phyloP scores from a whole-genome alignment of 768 basidiomycete genomes.

The Lactarius vividus region DNA sequence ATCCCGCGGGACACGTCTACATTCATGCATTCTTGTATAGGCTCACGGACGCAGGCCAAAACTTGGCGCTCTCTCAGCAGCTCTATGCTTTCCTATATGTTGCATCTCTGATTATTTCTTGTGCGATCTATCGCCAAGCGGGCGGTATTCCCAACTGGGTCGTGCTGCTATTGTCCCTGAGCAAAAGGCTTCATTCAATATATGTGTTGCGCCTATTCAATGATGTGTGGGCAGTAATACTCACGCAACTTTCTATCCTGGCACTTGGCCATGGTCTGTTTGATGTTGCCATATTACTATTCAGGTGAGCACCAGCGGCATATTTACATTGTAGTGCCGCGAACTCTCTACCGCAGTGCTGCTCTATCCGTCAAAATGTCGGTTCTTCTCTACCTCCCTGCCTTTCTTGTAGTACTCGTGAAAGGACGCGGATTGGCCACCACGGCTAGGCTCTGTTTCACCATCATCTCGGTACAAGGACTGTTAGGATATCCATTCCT shows the following conservation, averaged over 20 bases:
- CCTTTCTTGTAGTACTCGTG: constrained; percentile 77
- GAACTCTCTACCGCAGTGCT: constrained; percentile 42
- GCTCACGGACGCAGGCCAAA: constrained; percentile 58
- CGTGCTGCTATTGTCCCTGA: constrained; percentile 69
- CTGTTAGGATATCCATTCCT: constrained; percentile 73
- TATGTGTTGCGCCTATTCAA: constrained; percentile 92
- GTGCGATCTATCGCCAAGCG: constrained; percentile 63
- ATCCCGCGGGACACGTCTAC: constrained; percentile 90
- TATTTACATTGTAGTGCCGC: constrained; percentile 6
- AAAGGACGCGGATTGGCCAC: constrained; percentile 60
- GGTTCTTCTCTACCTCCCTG: constrained; percentile 84
- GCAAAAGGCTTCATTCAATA: constrained; percentile 93
- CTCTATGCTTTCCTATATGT: constrained; percentile 78
- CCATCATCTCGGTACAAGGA: constrained; percentile 49
- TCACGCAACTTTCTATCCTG: constrained; percentile 63
- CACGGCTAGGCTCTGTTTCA: constrained; percentile 50
- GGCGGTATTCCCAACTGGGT: constrained; percentile 69
- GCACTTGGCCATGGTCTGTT: constrained; percentile 61
- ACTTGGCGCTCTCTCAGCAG: constrained; percentile 67
- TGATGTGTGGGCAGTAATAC: constrained; percentile 81
- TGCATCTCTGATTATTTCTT: constrained; percentile 57
- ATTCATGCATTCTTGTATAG: constrained; percentile 71
- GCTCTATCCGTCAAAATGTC: constrained; percentile 97
- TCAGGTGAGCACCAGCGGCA: constrained; percentile 53
- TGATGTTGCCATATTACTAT: constrained; percentile 61